Conservation (phyloP, 805 yeast species). For the Cyberlindnera galapagoensis region DNA sequence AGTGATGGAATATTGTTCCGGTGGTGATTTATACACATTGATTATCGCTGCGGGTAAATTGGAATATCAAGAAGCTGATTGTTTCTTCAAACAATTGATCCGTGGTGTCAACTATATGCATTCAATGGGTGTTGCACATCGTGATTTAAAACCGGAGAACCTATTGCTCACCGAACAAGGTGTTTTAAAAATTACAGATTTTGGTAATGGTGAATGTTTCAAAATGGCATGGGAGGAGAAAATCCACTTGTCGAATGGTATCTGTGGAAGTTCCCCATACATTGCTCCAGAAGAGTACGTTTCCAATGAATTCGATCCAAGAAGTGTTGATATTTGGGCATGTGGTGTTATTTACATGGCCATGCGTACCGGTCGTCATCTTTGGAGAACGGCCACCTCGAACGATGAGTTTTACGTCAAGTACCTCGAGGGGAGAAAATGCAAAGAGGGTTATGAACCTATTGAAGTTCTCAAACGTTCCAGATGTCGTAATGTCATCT, state of each 20-base stretch:
- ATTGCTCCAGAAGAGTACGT: constrained; percentile 84
- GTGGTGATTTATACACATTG: constrained; percentile 73
- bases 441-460: constrained; percentile 85
- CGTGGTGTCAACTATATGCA: constrained; percentile 87
- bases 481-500: constrained; percentile 86
- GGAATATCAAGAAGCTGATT: constrained; percentile 81
- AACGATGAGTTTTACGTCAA: constrained; percentile 77
- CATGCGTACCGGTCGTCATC: constrained; percentile 88
- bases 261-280: constrained; percentile 84
- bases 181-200: constrained; percentile 74
- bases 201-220: constrained; percentile 81
- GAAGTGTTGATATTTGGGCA: constrained; percentile 85
- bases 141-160: constrained; percentile 89
- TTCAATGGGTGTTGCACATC: constrained; percentile 81
- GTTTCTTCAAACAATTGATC: constrained; percentile 80
- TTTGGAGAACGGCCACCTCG: constrained; percentile 79
- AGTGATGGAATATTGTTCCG: constrained; percentile 80
- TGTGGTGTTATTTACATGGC: constrained; percentile 93
- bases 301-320: constrained; percentile 65
- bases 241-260: constrained; percentile 64
- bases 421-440: constrained; percentile 73
- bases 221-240: constrained; percentile 78
- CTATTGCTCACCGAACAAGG: constrained; percentile 69
- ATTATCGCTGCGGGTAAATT: constrained; percentile 72
- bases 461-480: constrained; percentile 81